These are phyloP conservation scores for Trichosporon asahii DNA, from an alignment of 1,284 basidiomycete genomes.

Conservation along the genomic window DNA sequence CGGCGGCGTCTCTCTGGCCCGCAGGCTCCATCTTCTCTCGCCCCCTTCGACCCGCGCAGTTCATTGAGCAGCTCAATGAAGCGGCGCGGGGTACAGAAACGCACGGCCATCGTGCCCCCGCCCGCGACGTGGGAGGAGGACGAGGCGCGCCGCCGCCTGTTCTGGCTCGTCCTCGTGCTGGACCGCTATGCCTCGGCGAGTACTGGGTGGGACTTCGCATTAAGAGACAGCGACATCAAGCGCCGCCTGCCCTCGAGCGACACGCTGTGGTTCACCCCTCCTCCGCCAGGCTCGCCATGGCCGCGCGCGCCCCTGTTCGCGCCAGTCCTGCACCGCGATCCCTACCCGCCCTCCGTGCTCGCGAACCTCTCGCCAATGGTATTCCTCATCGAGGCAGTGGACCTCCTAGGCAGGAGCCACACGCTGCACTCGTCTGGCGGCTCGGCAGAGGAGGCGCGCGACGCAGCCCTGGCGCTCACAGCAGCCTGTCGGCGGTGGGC, in stretches of 20 bases:
- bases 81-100: slow-evolving; percentile 34
- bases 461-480: slow-evolving; percentile 41
- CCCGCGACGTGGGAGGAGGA: slow-evolving; percentile 48
- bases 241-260: slow-evolving; percentile 47
- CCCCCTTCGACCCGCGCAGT: too few species aligned
- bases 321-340: slow-evolving; percentile 38
- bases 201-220: slow-evolving; percentile 51
- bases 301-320: slow-evolving; percentile 33
- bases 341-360: slow-evolving; percentile 15
- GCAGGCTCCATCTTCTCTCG: too few species aligned
- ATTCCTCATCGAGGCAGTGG: slow-evolving; percentile 49
- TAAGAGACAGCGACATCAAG: slow-evolving; percentile 47
- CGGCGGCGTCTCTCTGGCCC: not conserved
- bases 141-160: slow-evolving; percentile 46
- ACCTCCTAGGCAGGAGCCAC: slow-evolving; percentile 48
- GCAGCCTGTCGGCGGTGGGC: slow-evolving; percentile 44
- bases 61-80: too few species aligned
- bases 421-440: slow-evolving; percentile 38
- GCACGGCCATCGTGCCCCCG: slow-evolving; percentile 48
- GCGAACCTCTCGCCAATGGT: slow-evolving; percentile 42
- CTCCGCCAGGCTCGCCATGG: not conserved
- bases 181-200: slow-evolving; percentile 51
- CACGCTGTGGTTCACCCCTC: slow-evolving; percentile 34
- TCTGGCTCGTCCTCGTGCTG: slow-evolving; percentile 50
- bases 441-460: slow-evolving; percentile 43